Conservation (phyloP, 1,284 basidiomycete genomes). For the Pseudomicrostroma phylloplanum region DNA sequence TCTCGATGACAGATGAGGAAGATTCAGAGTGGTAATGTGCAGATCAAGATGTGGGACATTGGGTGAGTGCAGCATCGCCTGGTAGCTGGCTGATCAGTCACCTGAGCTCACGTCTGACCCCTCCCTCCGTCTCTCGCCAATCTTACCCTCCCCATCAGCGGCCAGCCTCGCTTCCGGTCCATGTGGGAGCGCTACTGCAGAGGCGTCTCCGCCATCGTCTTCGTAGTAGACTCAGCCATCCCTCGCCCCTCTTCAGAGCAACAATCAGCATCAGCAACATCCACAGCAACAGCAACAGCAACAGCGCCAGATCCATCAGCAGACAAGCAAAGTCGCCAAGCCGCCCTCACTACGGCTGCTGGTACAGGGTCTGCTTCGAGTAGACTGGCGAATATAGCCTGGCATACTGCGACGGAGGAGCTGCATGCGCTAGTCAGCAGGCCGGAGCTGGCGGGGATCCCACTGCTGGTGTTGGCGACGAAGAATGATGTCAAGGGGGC, state of each 20-base stretch:
- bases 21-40: slow-evolving; percentile 80
- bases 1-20: slow-evolving; percentile 58
- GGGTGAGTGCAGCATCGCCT: slow-evolving; percentile 54
- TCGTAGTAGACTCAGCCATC: slow-evolving; percentile 52
- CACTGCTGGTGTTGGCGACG: slow-evolving; percentile 87
- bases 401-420: slow-evolving; percentile 71
- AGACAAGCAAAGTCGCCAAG: slow-evolving; percentile 54
- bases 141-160: slow-evolving; percentile 50
- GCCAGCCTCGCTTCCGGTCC: slow-evolving; percentile 82
- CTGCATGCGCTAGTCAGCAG: slow-evolving; percentile 77
- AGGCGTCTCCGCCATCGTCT: slow-evolving; percentile 90
- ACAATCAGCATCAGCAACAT: background rate
- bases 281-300: background rate
- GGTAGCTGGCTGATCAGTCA: no score
- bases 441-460: slow-evolving; percentile 68
- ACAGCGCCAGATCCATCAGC: background rate
- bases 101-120: slow-evolving; percentile 20
- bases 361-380: slow-evolving; percentile 9
- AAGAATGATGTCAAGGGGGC: slow-evolving; percentile 85
- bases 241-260: slow-evolving; percentile 17
- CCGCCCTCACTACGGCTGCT: slow-evolving; percentile 16
- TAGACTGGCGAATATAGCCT: slow-evolving; percentile 12
- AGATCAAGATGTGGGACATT: slow-evolving; percentile 91
- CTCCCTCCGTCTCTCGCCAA: slow-evolving; percentile 2
- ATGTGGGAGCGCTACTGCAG: slow-evolving; percentile 90